Evolutionary conservation across 225 moss, liverwort and hornwort genomes (phyloP), one percentile per base, ranked within the genome.

Genomic region (Pseudoscleropodium purum): DNA sequence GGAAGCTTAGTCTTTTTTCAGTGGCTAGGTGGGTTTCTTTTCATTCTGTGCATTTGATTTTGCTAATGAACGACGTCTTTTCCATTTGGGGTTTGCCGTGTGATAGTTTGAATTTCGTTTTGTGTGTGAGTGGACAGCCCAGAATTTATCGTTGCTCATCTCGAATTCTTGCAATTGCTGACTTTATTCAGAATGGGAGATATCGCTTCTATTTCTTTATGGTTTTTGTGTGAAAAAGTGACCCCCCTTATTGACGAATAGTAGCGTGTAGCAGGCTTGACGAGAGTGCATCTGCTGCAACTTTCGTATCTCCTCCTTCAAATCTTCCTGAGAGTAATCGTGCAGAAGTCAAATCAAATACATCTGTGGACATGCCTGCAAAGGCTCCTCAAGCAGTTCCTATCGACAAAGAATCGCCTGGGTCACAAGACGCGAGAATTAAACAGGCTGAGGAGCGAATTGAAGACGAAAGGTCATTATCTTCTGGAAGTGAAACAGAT

Each of bases 1-100:
- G 99, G 75, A 97, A 96, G 75, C 93, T 99, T 41, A 99, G 95
- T 89, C 96, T 99, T 82, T 99, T 96, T 88, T 93, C 95, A 59
- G 93, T 97, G 91, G 97, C 96, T 88, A 95, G 99, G 99, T 99
- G 54, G 88, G 30, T 89, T 82, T 62, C 73, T 84, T 82, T 87
- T 54, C 43, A 67, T 81, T 88, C 65, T 75, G 39, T 72, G 39
- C 29, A n/a, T 79, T 84, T 70, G 72, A 87, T 87, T 41, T 82
- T 90, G 70, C 54, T 64, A 49, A 51, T 63, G 47, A 73, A 49
- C 51, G 47, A 52, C 62, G 85, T 61, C 41, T 26, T 37, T 70
- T 88, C 76, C 31, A 51, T 85, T 51, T 52, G 51, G 51, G 67
- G 70, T 91, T 62, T 75, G 59, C 79, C 31, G 43, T 83, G 74